phyloP scores from a whole-genome alignment of 768 basidiomycete genomes.

The Lanmaoa pseudosensibilis region DNA sequence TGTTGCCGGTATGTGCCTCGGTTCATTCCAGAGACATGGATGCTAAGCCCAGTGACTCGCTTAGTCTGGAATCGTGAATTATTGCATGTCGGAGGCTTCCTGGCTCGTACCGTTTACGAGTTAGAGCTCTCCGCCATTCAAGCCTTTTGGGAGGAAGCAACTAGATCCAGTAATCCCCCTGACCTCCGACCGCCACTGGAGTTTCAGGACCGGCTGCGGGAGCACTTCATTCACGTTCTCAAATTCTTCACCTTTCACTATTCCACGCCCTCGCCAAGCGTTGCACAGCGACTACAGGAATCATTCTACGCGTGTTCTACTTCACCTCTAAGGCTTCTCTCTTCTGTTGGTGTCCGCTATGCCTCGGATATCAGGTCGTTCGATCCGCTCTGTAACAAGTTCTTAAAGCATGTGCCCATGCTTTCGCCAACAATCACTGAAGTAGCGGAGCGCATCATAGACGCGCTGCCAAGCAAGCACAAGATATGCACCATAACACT shows the following conservation, averaged over 20 bases:
- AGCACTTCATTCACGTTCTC: slow-evolving; percentile 72
- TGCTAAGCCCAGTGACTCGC: no score
- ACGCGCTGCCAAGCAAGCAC: not conserved
- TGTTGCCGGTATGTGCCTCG: not conserved
- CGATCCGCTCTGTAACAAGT: slow-evolving; percentile 65
- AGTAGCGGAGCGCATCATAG: slow-evolving; percentile 53
- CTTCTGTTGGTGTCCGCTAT: slow-evolving; percentile 8
- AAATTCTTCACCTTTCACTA: slow-evolving; percentile 87
- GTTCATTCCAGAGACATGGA: no score
- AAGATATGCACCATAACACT: not conserved
- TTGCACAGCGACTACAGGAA: slow-evolving; percentile 66
- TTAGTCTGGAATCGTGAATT: slow-evolving; percentile 86
- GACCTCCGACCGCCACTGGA: slow-evolving; percentile 39
- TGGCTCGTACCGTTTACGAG: slow-evolving; percentile 12
- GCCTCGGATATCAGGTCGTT: slow-evolving; percentile 49
- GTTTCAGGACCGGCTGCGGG: slow-evolving; percentile 50
- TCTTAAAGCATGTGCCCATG: slow-evolving; percentile 76
- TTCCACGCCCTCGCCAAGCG: slow-evolving; percentile 83
- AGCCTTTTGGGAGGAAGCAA: slow-evolving; percentile 55
- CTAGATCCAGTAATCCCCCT: slow-evolving; percentile 21
- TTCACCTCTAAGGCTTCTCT: slow-evolving; percentile 6
- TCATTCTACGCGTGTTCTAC: slow-evolving; percentile 48
- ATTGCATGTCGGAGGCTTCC: slow-evolving; percentile 9
- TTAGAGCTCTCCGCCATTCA: slow-evolving; percentile 12
- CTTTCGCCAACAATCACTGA: slow-evolving; percentile 57